phyloP scores from a whole-genome alignment of 2,329 filamentous ascomycete species.

The Tolypocladium endophyticum region DNA sequence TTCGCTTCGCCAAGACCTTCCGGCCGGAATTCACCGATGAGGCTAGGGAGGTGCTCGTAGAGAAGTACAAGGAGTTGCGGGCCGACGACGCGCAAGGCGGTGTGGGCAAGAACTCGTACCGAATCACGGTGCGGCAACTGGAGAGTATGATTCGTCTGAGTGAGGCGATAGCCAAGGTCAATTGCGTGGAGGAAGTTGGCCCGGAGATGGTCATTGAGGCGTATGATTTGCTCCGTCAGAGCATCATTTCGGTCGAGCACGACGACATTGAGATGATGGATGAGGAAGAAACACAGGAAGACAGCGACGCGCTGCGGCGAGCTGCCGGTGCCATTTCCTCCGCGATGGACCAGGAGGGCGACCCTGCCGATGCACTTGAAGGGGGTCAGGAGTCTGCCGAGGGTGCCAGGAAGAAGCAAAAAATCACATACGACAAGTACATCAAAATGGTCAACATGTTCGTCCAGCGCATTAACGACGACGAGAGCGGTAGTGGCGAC shows the following conservation, averaged over 20 bases:
- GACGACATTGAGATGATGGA: constrained; percentile 94
- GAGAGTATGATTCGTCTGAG: constrained; percentile 92
- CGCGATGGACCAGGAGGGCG: constrained; percentile 34
- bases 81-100: constrained; percentile 91
- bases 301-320: constrained; percentile 33
- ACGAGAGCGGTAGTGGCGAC: constrained; percentile 65
- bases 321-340: constrained; percentile 26
- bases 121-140: constrained; percentile 92
- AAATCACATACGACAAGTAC: constrained; percentile 93
- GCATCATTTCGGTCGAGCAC: constrained; percentile 95
- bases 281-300: constrained; percentile 43
- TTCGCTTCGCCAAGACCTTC: constrained; percentile 92
- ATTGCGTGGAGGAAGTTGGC: constrained; percentile 85
- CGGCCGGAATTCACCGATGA: constrained; percentile 84
- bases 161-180: constrained; percentile 97
- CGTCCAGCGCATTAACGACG: constrained; percentile 72
- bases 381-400: constrained; percentile 24
- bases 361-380: constrained; percentile 29
- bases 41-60: constrained; percentile 74
- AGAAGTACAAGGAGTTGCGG: constrained; percentile 91
- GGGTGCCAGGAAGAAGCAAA: constrained; percentile 54
- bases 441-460: constrained; percentile 81
- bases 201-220: constrained; percentile 83
- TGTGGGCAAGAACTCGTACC: constrained; percentile 87
- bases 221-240: constrained; percentile 81